Evolutionary conservation across 2,329 filamentous ascomycete genomes (phyloP).

Genomic region (Cryphonectria parasitica): DNA sequence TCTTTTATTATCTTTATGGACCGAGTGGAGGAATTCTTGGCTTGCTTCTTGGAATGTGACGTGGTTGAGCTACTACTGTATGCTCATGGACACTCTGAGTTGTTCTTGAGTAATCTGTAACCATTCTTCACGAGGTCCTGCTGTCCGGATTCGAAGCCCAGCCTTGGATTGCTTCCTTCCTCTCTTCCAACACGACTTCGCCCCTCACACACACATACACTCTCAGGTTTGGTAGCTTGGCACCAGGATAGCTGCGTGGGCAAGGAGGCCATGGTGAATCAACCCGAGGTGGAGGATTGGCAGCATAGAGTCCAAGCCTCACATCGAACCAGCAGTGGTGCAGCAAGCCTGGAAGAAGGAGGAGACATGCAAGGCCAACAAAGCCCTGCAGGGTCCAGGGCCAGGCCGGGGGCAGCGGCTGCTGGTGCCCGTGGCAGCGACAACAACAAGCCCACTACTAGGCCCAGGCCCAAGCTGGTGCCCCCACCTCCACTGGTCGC

Average conservation of each 20-base stretch:
- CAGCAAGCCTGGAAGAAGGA: constrained; percentile 9
- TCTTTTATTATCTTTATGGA: neutral
- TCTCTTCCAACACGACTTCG: neutral
- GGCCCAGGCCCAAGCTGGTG: constrained; percentile 6
- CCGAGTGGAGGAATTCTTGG: neutral
- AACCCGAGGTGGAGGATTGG: neutral
- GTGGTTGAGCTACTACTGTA: neutral
- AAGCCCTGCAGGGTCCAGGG: constrained; percentile 20
- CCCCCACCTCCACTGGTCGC: constrained; percentile 25
- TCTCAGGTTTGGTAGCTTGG: neutral
- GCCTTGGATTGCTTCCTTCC: neutral
- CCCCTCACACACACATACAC: neutral
- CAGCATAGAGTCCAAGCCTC: constrained; percentile 1
- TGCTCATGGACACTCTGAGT: neutral
- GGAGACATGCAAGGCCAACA: constrained; percentile 17
- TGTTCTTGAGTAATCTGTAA: neutral
- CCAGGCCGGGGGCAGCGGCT: constrained; percentile 5
- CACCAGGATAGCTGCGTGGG: neutral
- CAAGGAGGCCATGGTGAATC: neutral
- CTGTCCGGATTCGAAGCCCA: neutral
- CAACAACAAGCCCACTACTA: neutral
- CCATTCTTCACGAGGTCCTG: neutral
- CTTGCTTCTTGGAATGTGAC: neutral
- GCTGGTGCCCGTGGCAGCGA: neutral
- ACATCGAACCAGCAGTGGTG: constrained; percentile 22